Conservation (phyloP, 139 green algal species). For the Auxenochlorella pyrenoidosa region DNA sequence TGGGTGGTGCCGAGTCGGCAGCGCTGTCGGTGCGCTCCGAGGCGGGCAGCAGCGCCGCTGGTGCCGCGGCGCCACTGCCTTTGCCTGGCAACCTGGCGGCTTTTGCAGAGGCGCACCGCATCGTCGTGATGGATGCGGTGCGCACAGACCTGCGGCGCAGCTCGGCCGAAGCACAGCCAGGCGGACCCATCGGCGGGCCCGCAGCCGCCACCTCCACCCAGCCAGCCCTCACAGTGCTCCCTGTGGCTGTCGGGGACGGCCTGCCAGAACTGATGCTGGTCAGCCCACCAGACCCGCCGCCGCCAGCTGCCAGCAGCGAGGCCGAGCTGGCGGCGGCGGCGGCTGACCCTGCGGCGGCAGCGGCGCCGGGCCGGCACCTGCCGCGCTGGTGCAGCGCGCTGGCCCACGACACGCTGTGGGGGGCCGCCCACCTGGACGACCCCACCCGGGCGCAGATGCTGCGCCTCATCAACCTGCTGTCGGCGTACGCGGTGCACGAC, state of each 20-base stretch:
- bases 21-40: slow-evolving; percentile 5
- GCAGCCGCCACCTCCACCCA: background rate
- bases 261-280: slow-evolving; percentile 54
- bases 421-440: slow-evolving; percentile 49
- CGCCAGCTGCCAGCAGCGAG: background rate
- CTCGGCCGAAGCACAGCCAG: background rate
- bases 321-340: background rate
- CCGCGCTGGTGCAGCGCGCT: slow-evolving; percentile 52
- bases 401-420: slow-evolving; percentile 51
- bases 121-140: slow-evolving; percentile 79
- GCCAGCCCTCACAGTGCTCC: slow-evolving; percentile 39
- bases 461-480: slow-evolving; percentile 78
- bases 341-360: background rate
- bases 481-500: slow-evolving; percentile 86
- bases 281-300: background rate
- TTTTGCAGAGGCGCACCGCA: slow-evolving; percentile 76
- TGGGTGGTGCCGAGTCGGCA: background rate
- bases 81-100: slow-evolving; percentile 60
- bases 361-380: background rate
- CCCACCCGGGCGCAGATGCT: slow-evolving; percentile 55
- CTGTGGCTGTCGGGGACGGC: slow-evolving; percentile 39
- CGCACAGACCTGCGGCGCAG: slow-evolving; percentile 53
- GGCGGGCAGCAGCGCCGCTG: background rate
- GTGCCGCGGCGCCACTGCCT: background rate
- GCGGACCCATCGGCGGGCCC: background rate